Evolutionary conservation across 2,329 filamentous ascomycete species (phyloP).

Genomic region (Eurotiales sp.): DNA sequence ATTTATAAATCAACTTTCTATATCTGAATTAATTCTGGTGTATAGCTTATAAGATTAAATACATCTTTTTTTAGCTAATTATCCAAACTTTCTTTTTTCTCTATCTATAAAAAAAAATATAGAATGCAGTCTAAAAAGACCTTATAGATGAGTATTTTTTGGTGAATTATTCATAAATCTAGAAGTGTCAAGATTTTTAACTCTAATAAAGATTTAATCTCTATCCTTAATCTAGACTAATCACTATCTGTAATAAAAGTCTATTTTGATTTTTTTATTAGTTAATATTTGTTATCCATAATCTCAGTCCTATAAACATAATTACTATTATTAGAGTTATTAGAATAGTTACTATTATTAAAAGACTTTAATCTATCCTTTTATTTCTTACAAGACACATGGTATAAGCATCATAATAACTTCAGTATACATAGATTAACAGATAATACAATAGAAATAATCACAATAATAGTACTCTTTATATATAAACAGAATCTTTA

Average conservation of each 20-base stretch:
- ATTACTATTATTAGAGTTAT: not conserved
- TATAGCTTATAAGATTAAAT: not conserved
- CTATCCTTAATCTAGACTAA: not conserved
- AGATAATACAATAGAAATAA: not conserved
- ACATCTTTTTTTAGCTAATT: not conserved
- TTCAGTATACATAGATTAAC: not conserved
- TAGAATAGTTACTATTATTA: not conserved
- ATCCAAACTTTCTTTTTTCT: not conserved
- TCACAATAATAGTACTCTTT: not conserved
- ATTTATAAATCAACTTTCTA: not conserved
- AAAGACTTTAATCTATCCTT: not conserved
- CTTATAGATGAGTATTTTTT: not conserved
- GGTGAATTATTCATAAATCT: not conserved
- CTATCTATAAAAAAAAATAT: not conserved
- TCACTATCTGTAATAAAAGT: not conserved
- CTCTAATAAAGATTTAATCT: not conserved
- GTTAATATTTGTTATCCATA: not conserved
- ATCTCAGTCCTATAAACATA: not conserved
- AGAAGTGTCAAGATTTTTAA: not conserved
- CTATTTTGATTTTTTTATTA: not conserved
- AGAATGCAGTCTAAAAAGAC: not conserved
- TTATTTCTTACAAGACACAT: not conserved
- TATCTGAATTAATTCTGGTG: not conserved
- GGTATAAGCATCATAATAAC: not conserved
- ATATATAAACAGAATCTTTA: not conserved